phyloP scores from a whole-genome alignment of 495 filamentous ascomycete species.

The Penicillium psychrofluorescens region DNA sequence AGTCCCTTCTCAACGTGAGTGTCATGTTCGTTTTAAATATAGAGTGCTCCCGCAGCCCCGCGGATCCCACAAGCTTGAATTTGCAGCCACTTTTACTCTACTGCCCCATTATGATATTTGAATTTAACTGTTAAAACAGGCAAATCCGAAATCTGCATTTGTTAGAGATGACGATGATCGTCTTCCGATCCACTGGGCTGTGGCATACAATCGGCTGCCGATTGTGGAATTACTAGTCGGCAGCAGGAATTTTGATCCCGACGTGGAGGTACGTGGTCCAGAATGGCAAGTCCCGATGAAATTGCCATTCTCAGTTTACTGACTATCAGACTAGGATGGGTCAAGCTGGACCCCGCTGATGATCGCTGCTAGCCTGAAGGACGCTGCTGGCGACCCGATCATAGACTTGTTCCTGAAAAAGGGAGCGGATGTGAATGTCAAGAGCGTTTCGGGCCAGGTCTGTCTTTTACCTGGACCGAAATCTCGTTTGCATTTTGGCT shows the following conservation, averaged over 20 bases:
- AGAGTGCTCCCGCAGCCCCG: conserved; percentile 17
- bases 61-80: conserved; percentile 8
- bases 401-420: conserved; percentile 71
- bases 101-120: too few species aligned
- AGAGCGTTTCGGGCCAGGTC: conserved; percentile 63
- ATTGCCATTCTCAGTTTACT: background rate
- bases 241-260: conserved; percentile 72
- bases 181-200: conserved; percentile 91
- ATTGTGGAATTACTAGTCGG: conserved; percentile 66
- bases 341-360: conserved; percentile 92
- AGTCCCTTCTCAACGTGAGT: conserved; percentile 67
- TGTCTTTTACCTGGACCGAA: background rate
- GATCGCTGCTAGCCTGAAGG: conserved; percentile 77
- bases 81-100: too few species aligned
- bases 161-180: conserved; percentile 82
- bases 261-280: conserved; percentile 56
- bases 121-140: conserved; percentile 32
- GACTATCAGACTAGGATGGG: conserved; percentile 53
- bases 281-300: background rate
- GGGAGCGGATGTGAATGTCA: conserved; percentile 74
- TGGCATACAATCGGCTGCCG: conserved; percentile 70
- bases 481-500: too few species aligned
- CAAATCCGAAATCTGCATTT: conserved; percentile 69
- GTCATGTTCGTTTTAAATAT: conserved; percentile 1
- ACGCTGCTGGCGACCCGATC: conserved; percentile 45